Percentiles rank a stretch among this genome's conserved stretches.
These are phyloP conservation scores for Aspergillus neotritici DNA, from an alignment of 2,329 filamentous ascomycete genomes.

Conservation along the genomic window DNA sequence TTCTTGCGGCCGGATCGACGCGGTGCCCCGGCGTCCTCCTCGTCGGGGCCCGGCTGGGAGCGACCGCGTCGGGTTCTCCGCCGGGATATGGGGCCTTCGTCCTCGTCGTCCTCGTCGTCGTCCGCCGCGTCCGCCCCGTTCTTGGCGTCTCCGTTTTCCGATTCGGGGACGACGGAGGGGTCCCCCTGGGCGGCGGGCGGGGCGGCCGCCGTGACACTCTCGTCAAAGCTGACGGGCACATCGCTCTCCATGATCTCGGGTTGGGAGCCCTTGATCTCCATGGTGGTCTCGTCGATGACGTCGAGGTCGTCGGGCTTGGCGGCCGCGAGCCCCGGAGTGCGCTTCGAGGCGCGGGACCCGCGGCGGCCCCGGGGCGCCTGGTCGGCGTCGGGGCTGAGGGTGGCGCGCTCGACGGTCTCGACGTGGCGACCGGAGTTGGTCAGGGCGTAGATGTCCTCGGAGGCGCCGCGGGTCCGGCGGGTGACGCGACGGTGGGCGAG, in stretches of 20 bases:
- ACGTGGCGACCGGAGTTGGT: constrained; percentile 56
- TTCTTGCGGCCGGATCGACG: constrained; percentile 39
- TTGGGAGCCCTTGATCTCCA: constrained; percentile 36
- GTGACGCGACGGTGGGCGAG: constrained; percentile 48
- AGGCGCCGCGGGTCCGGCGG: constrained; percentile 54
- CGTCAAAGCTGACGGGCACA: constrained; percentile 30
- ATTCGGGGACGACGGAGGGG: constrained; percentile 36
- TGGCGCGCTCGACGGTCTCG: constrained; percentile 49
- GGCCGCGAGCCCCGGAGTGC: constrained; percentile 27
- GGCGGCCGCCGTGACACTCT: constrained; percentile 20
- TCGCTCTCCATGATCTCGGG: constrained; percentile 42
- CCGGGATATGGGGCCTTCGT: constrained; percentile 49
- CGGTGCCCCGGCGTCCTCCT: constrained; percentile 26
- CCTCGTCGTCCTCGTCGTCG: constrained; percentile 50
- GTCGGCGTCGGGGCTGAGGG: constrained; percentile 46
- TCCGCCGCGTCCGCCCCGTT: constrained; percentile 35
- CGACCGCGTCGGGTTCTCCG: constrained; percentile 34
- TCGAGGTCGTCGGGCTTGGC: constrained; percentile 38
- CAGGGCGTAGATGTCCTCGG: constrained; percentile 52
- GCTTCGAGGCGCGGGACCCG: constrained; percentile 37
- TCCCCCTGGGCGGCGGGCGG: constrained; percentile 28
- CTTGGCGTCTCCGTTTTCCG: constrained; percentile 34
- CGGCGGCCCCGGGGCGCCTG: constrained; percentile 14
- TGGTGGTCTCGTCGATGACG: constrained; percentile 44
- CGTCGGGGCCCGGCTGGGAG: constrained; percentile 24